Evolutionary conservation across 2,329 filamentous ascomycete species (phyloP).

Genomic region (Westerdykella aurantiaca): DNA sequence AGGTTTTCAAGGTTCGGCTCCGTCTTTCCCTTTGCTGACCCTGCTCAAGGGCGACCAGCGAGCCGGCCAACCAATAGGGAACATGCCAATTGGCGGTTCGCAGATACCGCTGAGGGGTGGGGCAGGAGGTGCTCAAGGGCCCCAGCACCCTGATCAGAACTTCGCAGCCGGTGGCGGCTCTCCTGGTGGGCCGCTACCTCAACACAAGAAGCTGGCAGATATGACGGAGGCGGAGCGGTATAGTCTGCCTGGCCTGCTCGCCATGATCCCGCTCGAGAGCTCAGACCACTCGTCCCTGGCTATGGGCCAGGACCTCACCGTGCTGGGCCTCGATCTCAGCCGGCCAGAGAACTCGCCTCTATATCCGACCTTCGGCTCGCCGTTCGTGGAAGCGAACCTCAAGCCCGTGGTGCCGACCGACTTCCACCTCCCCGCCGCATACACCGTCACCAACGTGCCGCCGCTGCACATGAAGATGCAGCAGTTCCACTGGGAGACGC

Average conservation of each 20-base stretch:
- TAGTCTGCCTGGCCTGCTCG: slow-evolving; percentile 54
- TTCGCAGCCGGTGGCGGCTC: slow-evolving; percentile 26
- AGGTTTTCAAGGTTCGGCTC: slow-evolving; percentile 4
- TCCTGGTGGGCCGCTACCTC: slow-evolving; percentile 29
- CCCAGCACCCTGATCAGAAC: slow-evolving; percentile 27
- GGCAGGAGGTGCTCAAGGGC: slow-evolving; percentile 21
- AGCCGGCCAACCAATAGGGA: slow-evolving; percentile 22
- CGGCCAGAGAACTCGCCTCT: slow-evolving; percentile 55
- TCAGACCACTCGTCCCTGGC: slow-evolving; percentile 48
- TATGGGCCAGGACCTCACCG: slow-evolving; percentile 59
- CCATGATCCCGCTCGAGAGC: slow-evolving; percentile 52
- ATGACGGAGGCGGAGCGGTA: slow-evolving; percentile 58
- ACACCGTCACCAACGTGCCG: slow-evolving; percentile 62
- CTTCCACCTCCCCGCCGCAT: slow-evolving; percentile 58
- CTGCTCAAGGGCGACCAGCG: slow-evolving; percentile 22
- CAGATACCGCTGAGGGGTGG: slow-evolving; percentile 18
- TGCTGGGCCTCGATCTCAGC: slow-evolving; percentile 59
- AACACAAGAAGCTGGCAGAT: slow-evolving; percentile 46
- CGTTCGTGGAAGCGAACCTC: slow-evolving; percentile 55
- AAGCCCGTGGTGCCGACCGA: slow-evolving; percentile 56
- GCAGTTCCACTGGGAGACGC: slow-evolving; percentile 58
- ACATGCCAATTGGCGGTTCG: slow-evolving; percentile 26
- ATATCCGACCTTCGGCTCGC: slow-evolving; percentile 58
- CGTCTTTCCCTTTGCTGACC: background rate
- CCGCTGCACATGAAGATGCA: slow-evolving; percentile 53